These are phyloP conservation scores for Ustilago curta DNA, from an alignment of 1,284 basidiomycete genomes.

Conservation along the genomic window DNA sequence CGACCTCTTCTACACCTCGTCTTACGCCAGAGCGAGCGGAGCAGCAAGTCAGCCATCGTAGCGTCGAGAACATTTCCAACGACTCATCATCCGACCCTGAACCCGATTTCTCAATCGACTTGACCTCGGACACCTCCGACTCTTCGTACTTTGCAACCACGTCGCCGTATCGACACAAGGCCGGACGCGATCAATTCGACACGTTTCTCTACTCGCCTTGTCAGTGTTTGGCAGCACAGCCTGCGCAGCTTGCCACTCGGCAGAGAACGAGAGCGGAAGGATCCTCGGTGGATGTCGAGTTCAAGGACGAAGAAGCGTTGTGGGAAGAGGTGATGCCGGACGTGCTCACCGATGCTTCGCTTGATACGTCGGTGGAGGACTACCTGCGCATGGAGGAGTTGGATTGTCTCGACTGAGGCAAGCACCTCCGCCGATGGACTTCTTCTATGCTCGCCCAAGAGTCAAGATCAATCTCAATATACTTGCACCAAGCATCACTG, in stretches of 20 bases:
- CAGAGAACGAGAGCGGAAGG: not conserved
- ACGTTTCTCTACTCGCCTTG: constrained; percentile 28
- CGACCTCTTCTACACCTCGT: not conserved
- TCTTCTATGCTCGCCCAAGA: not conserved
- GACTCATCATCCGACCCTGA: constrained; percentile 13
- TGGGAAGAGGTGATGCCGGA: constrained; percentile 28
- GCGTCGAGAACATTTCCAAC: not conserved
- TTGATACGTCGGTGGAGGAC: constrained; percentile 6
- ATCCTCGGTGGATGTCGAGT: not conserved
- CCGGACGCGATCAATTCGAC: constrained; percentile 2
- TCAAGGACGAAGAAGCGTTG: not conserved
- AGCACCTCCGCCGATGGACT: too few species aligned
- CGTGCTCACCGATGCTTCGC: constrained; percentile 19
- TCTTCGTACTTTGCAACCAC: not conserved
- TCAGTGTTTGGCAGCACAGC: not conserved
- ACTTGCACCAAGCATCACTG: not conserved
- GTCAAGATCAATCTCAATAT: not conserved
- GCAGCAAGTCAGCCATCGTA: constrained; percentile 4
- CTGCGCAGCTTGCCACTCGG: not conserved
- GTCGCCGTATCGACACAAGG: constrained; percentile 5
- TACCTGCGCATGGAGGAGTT: constrained; percentile 1
- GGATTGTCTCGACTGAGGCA: not conserved
- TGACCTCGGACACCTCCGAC: not conserved
- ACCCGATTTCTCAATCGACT: constrained; percentile 23
- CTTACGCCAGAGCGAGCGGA: not conserved